Conservation (phyloP, 1,284 basidiomycete genomes). For the Cryptococcus depauperatus region DNA sequence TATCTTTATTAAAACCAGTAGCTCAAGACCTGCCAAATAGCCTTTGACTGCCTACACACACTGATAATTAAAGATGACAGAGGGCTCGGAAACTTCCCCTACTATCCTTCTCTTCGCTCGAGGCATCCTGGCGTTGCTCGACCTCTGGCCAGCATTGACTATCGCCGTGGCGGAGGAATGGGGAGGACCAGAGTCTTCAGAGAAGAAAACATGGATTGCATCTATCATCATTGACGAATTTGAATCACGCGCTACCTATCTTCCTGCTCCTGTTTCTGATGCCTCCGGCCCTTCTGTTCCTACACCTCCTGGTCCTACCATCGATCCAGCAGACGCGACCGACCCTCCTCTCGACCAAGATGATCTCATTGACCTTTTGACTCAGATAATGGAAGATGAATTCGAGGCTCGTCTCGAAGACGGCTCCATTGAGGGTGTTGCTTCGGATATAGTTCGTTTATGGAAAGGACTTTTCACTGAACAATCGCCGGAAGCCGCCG, state of each 20-base stretch:
- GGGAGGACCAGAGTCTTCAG: conserved; percentile 64
- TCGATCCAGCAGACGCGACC: conserved; percentile 25
- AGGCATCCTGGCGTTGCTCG: conserved; percentile 67
- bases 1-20: no score
- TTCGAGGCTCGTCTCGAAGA: conserved; percentile 76
- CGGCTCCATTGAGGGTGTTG: conserved; percentile 62
- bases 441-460: conserved; percentile 59
- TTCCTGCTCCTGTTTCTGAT: conserved; percentile 8
- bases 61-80: not conserved
- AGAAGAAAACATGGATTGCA: conserved; percentile 74
- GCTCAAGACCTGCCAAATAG: no score
- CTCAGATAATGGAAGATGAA: conserved; percentile 68
- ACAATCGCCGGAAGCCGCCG: conserved; percentile 50
- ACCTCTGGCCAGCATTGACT: conserved; percentile 71
- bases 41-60: not conserved
- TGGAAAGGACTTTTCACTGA: conserved; percentile 50
- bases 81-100: conserved; percentile 9
- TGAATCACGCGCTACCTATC: conserved; percentile 48
- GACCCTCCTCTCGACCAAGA: conserved; percentile 56
- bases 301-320: conserved; percentile 5
- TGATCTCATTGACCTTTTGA: conserved; percentile 67
- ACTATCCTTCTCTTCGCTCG: conserved; percentile 60
- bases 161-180: conserved; percentile 72
- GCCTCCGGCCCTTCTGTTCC: conserved; percentile 3
- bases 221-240: conserved; percentile 75